These are phyloP conservation scores for Dictyostelium gargantuum DNA, from an alignment of 208 protist species.

Conservation along the genomic window DNA sequence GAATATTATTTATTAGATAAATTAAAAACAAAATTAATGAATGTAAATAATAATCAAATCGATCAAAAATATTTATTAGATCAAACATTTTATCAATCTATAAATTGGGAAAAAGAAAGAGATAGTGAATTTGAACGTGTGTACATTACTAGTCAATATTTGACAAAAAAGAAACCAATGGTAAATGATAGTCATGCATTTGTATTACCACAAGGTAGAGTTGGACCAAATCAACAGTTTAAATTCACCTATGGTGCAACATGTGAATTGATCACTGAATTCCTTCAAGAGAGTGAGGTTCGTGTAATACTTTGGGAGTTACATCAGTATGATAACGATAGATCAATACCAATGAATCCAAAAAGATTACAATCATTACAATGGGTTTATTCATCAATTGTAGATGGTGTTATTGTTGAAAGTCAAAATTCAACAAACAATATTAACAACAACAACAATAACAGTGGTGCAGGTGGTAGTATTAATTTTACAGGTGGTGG, in stretches of 20 bases:
- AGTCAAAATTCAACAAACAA: neutral
- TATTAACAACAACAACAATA: neutral
- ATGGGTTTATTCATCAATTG: slow-evolving; percentile 1
- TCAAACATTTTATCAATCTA: neutral
- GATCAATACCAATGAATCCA: slow-evolving; percentile 15
- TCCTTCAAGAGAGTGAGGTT: neutral
- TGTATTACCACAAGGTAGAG: slow-evolving; percentile 8
- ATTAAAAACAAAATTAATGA: slow-evolving; percentile 8
- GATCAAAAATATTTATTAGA: neutral
- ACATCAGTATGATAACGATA: neutral
- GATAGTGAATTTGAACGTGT: slow-evolving; percentile 51
- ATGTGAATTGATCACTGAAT: slow-evolving; percentile 10
- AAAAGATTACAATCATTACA: slow-evolving; percentile 12
- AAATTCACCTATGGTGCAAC: neutral
- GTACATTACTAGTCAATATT: slow-evolving; percentile 17
- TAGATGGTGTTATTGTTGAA: neutral
- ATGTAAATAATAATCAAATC: neutral
- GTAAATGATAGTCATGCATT: slow-evolving; percentile 34
- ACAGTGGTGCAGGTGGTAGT: neutral
- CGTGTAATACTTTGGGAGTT: slow-evolving; percentile 21
- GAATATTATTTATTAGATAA: slow-evolving; percentile 13
- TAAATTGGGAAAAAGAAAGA: slow-evolving; percentile 32
- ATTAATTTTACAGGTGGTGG: too few relatives aligned
- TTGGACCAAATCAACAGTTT: slow-evolving; percentile 1
- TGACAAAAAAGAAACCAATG: neutral